A percentile compares a stretch with the other conserved stretches of the same genome.
These are phyloP conservation scores for Oropetium thomaeum DNA, from an alignment of 176 grass and related monocot species.

Conservation along the genomic window DNA sequence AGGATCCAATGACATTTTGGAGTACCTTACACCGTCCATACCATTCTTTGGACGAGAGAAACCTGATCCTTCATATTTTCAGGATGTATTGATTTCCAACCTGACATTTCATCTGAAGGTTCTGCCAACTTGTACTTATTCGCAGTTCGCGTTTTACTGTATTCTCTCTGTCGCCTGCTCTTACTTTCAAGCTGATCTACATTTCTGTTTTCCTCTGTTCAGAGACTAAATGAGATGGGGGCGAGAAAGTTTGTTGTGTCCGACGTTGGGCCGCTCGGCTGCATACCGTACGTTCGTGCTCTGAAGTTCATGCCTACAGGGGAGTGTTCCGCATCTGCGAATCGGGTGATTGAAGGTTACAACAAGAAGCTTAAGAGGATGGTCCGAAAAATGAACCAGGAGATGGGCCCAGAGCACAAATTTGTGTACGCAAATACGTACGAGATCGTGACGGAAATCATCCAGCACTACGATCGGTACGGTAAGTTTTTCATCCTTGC, in stretches of 20 bases:
- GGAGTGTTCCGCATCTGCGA: slow-evolving; percentile 46
- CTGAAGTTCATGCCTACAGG: slow-evolving; percentile 49
- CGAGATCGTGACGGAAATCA: slow-evolving; percentile 58
- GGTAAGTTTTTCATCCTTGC: slow-evolving; percentile 31
- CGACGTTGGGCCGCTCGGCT: slow-evolving; percentile 77
- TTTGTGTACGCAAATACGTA: slow-evolving; percentile 63
- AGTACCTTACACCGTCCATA: slow-evolving; percentile 69
- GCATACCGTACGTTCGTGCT: slow-evolving; percentile 70
- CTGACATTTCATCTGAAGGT: slow-evolving; percentile 79
- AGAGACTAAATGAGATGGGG: slow-evolving; percentile 64
- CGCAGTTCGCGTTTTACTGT: neutral
- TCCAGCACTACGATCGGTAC: slow-evolving; percentile 36
- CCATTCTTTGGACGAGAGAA: slow-evolving; percentile 65
- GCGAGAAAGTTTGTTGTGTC: slow-evolving; percentile 68
- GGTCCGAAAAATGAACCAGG: slow-evolving; percentile 62
- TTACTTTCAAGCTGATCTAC: neutral
- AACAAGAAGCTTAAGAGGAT: slow-evolving; percentile 60
- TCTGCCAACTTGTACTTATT: neutral
- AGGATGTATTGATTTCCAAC: slow-evolving; percentile 73
- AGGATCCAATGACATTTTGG: slow-evolving; percentile 85
- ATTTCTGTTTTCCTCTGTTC: neutral
- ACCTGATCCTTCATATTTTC: slow-evolving; percentile 44
- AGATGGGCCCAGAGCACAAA: slow-evolving; percentile 42
- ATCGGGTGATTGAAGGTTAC: slow-evolving; percentile 60
- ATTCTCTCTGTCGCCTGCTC: neutral